Percentiles rank a stretch among this genome's conserved stretches.
These are phyloP conservation scores for Cladosporium phlei DNA, from an alignment of 2,329 filamentous ascomycete genomes.

Conservation along the genomic window DNA sequence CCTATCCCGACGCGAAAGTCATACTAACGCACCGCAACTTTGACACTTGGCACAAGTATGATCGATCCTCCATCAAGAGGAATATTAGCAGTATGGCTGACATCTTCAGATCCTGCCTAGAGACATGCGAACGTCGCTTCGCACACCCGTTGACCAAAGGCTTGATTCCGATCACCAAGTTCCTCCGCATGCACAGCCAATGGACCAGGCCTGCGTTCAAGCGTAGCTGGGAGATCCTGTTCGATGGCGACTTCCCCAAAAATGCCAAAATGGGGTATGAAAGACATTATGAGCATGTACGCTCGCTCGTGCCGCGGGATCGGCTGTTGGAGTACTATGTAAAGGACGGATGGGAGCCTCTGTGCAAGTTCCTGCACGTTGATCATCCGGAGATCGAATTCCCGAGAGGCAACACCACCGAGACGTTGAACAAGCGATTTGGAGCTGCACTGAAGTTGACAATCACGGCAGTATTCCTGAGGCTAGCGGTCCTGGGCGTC, in stretches of 20 bases:
- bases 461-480: not conserved
- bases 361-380: constrained; percentile 9
- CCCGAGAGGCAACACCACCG: not conserved
- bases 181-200: constrained; percentile 1
- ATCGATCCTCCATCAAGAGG: too few relatives aligned
- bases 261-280: constrained; percentile 10
- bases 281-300: constrained; percentile 13
- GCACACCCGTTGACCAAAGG: constrained; percentile 6
- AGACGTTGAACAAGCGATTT: constrained; percentile 3
- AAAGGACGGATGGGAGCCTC: constrained; percentile 8
- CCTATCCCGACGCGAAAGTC: constrained; percentile 24
- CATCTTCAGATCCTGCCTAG: constrained; percentile 5
- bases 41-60: constrained; percentile 23
- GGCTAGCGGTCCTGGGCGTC: not conserved
- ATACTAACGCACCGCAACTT: constrained; percentile 53
- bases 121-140: constrained; percentile 9
- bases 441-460: constrained; percentile 7
- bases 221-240: constrained; percentile 7
- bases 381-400: constrained; percentile 5
- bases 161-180: constrained; percentile 3
- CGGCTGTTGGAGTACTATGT: constrained; percentile 15
- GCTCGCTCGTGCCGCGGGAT: constrained; percentile 4
- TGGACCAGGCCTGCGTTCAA: constrained; percentile 6
- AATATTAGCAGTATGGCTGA: too few relatives aligned
- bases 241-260: constrained; percentile 10